phyloP scores from a whole-genome alignment of 768 basidiomycete genomes.

The Suillus luteus region DNA sequence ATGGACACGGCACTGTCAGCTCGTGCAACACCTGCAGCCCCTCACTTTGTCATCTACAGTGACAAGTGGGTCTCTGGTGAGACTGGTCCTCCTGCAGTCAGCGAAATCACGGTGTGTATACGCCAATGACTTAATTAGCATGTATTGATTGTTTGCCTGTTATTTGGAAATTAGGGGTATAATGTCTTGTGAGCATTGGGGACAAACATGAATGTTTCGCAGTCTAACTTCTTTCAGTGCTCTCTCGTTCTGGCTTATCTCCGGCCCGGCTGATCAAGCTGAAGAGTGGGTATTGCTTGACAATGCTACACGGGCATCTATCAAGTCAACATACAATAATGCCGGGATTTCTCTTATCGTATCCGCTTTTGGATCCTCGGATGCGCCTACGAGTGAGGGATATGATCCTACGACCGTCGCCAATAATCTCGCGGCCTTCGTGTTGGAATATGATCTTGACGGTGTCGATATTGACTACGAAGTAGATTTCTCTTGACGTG shows the following conservation, averaged over 20 bases:
- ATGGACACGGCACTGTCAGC: neutral
- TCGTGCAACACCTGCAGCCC: conserved; percentile 30
- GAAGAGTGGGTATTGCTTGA: conserved; percentile 53
- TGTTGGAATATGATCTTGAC: conserved; percentile 60
- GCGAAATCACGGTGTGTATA: conserved; percentile 33
- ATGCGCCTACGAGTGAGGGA: conserved; percentile 56
- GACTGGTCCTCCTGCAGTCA: conserved; percentile 39
- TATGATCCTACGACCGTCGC: conserved; percentile 66
- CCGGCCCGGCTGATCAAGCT: conserved; percentile 63
- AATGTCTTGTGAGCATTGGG: conserved; percentile 54
- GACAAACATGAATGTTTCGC: neutral
- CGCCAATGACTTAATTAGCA: neutral
- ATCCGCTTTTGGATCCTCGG: conserved; percentile 57
- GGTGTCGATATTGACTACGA: conserved; percentile 80
- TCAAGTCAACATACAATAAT: conserved; percentile 54
- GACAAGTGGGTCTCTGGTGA: conserved; percentile 40
- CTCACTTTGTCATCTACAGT: conserved; percentile 43
- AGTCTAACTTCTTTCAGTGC: conserved; percentile 30
- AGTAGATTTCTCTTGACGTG: conserved; percentile 26
- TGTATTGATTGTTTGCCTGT: conserved; percentile 2
- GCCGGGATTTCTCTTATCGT: conserved; percentile 66
- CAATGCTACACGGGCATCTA: conserved; percentile 44
- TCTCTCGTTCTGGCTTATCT: conserved; percentile 55
- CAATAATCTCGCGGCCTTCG: conserved; percentile 65
- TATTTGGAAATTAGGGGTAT: conserved; percentile 43